These are phyloP conservation scores for Cantharellus cinnabarinus DNA, from an alignment of 768 basidiomycete species.

Conservation along the genomic window DNA sequence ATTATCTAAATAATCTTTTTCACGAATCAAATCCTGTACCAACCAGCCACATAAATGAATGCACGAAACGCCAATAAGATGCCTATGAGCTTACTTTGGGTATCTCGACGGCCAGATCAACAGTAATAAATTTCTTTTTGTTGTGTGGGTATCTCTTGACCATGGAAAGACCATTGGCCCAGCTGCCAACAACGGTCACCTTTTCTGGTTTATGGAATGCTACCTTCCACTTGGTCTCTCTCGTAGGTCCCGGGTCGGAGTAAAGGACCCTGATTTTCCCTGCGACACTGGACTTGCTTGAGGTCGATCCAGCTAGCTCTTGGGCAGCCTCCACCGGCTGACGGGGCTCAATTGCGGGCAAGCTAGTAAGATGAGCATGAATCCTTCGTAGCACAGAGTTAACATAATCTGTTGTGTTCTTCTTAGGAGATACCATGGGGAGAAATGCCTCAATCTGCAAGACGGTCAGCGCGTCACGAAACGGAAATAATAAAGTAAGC, in stretches of 20 bases:
- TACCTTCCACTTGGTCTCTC: conserved; percentile 78
- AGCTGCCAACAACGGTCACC: conserved; percentile 65
- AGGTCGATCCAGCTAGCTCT: conserved; percentile 12
- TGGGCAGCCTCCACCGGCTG: conserved; percentile 43
- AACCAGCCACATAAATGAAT: not conserved
- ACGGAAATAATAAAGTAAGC: conserved; percentile 3
- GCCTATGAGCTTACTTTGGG: conserved; percentile 35
- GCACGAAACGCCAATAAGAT: not conserved
- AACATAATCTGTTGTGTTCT: conserved; percentile 32
- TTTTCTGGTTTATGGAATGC: conserved; percentile 59
- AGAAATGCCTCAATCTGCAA: conserved; percentile 33
- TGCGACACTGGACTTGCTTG: conserved; percentile 7
- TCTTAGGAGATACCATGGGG: conserved; percentile 52
- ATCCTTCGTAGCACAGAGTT: conserved; percentile 16
- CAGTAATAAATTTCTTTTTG: conserved; percentile 19
- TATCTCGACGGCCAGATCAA: conserved; percentile 78
- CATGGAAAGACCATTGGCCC: conserved; percentile 58
- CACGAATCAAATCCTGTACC: conserved; percentile 59
- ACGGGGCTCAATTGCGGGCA: conserved; percentile 36
- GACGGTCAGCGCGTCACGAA: not conserved
- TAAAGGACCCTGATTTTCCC: conserved; percentile 30
- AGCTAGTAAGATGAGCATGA: conserved; percentile 6
- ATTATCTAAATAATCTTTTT: conserved; percentile 80
- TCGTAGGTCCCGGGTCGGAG: conserved; percentile 43
- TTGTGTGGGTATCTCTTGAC: conserved; percentile 27